Percentiles rank a stretch among this genome's conserved stretches.
These are phyloP conservation scores for Rhytidhysteron rufulum DNA, from an alignment of 2,329 filamentous ascomycete species.

Conservation along the genomic window DNA sequence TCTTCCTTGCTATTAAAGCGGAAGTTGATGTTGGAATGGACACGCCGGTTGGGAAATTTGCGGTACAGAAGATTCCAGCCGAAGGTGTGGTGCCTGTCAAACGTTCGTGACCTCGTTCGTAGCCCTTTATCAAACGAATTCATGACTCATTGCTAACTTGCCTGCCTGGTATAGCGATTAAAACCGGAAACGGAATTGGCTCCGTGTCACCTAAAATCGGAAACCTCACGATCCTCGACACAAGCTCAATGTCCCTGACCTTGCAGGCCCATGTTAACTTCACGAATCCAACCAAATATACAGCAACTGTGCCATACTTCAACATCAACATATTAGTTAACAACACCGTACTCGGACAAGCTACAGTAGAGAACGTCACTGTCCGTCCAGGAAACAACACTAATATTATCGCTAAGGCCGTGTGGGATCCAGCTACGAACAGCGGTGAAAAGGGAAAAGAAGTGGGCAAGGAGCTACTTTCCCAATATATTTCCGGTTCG, in stretches of 20 bases:
- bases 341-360: conserved; percentile 70
- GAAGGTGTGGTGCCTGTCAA: conserved; percentile 86
- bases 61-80: conserved; percentile 76
- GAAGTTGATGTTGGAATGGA: conserved; percentile 77
- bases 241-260: conserved; percentile 65
- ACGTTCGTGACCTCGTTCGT: conserved; percentile 70
- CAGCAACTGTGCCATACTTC: conserved; percentile 74
- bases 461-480: conserved; percentile 70
- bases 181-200: conserved; percentile 45
- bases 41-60: conserved; percentile 76
- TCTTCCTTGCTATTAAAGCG: conserved; percentile 73
- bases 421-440: conserved; percentile 67
- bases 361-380: conserved; percentile 60
- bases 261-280: conserved; percentile 73
- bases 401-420: conserved; percentile 62
- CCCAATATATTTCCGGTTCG: conserved; percentile 77
- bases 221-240: conserved; percentile 68
- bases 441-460: conserved; percentile 59
- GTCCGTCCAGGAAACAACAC: conserved; percentile 69
- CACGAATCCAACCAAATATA: conserved; percentile 86
- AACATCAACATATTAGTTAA: conserved; percentile 75
- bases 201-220: conserved; percentile 61
- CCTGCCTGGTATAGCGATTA: conserved; percentile 28
- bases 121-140: conserved; percentile 19
- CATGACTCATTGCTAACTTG: conserved; percentile 28